Evolutionary conservation across 129 eudicot genomes (phyloP).

Genomic region (Gnaphalium uliginosum): DNA sequence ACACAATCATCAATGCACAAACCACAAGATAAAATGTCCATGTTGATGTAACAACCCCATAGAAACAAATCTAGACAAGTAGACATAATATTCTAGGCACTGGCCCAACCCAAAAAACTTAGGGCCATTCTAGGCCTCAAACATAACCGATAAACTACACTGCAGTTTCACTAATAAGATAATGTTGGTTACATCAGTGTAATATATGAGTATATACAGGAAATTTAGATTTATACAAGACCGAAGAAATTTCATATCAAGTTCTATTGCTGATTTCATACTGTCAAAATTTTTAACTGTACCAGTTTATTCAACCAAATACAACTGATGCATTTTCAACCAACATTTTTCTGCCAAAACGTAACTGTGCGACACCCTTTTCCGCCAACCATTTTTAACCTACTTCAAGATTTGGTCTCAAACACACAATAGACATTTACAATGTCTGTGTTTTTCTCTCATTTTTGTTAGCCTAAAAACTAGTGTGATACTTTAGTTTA

Average conservation of each 20-base stretch:
- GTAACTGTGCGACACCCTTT: background rate
- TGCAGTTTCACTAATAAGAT: no score
- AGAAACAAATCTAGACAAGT: background rate
- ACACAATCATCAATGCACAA: background rate
- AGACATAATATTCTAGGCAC: no score
- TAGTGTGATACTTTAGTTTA: no score
- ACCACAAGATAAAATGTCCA: background rate
- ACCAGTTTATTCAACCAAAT: no score
- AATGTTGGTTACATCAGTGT: background rate
- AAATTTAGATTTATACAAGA: background rate
- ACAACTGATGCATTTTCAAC: no score
- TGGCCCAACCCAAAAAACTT: conserved; percentile 10
- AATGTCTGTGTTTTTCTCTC: no score
- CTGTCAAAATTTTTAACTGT: no score
- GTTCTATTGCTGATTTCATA: background rate
- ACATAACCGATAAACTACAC: background rate
- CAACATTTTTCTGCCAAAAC: no score
- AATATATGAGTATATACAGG: no score
- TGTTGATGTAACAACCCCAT: background rate
- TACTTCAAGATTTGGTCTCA: background rate
- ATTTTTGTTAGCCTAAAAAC: no score
- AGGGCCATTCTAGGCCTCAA: background rate
- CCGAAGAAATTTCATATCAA: background rate
- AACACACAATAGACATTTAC: no score
- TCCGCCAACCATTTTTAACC: background rate